Evolutionary conservation across 768 basidiomycete genomes (phyloP).

Genomic region (Dentipellis sp.): DNA sequence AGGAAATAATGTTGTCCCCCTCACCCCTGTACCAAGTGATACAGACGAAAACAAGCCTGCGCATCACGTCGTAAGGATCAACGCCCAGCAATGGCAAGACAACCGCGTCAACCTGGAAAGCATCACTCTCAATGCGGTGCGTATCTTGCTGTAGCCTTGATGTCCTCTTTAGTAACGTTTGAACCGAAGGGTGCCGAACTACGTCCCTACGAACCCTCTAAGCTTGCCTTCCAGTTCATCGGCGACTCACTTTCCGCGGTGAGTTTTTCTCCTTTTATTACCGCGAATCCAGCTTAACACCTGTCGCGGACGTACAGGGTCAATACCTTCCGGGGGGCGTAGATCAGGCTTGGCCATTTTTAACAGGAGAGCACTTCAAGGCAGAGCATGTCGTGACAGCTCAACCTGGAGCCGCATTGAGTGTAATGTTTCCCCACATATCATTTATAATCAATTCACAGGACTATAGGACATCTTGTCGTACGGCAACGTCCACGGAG

Average conservation of each 20-base stretch:
- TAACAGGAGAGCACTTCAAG: conserved; percentile 40
- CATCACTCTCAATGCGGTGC: conserved; percentile 35
- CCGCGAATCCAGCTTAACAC: no score
- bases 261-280: conserved; percentile 7
- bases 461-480: conserved; percentile 36
- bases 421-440: conserved; percentile 19
- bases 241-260: conserved; percentile 52
- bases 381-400: conserved; percentile 43
- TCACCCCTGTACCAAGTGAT: conserved; percentile 10
- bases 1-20: conserved; percentile 35
- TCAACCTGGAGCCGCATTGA: conserved; percentile 41
- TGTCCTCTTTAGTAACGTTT: neutral
- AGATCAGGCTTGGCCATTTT: conserved; percentile 48
- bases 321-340: conserved; percentile 46
- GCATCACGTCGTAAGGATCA: conserved; percentile 31
- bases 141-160: neutral
- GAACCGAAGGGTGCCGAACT: conserved; percentile 33
- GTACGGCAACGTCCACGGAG: conserved; percentile 44
- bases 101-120: conserved; percentile 46
- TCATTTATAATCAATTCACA: neutral
- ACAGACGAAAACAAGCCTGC: neutral
- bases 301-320: conserved; percentile 27
- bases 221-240: conserved; percentile 44
- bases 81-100: conserved; percentile 51
- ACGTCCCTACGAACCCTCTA: conserved; percentile 34